These are phyloP conservation scores for Phytophthora multivora DNA, from an alignment of 352 stramenopile species.

Conservation along the genomic window DNA sequence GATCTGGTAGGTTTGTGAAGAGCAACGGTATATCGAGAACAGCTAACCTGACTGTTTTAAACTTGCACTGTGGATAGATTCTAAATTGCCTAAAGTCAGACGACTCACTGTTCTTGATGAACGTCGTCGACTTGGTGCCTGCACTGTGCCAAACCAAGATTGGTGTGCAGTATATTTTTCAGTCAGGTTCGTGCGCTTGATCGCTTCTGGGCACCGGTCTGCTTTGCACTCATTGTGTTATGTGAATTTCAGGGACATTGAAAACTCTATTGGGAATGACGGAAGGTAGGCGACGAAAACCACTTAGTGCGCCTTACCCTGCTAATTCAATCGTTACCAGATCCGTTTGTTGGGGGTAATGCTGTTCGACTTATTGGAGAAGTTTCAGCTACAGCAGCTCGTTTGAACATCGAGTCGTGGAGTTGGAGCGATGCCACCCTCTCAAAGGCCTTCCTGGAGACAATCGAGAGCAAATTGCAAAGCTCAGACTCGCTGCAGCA, in stretches of 20 bases:
- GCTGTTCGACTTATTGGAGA: constrained; percentile 78
- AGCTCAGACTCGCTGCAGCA: constrained; percentile 66
- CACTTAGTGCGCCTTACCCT: not conserved
- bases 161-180: constrained; percentile 76
- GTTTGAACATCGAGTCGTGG: constrained; percentile 70
- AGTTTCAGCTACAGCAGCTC: constrained; percentile 71
- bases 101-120: constrained; percentile 86
- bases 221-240: constrained; percentile 7
- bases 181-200: constrained; percentile 57
- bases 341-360: constrained; percentile 82
- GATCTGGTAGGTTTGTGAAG: constrained; percentile 39
- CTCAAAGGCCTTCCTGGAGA: constrained; percentile 79
- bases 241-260: constrained; percentile 49
- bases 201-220: not conserved
- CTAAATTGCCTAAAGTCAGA: constrained; percentile 73
- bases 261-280: constrained; percentile 67
- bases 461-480: constrained; percentile 73
- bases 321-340: constrained; percentile 31
- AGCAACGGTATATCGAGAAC: constrained; percentile 2
- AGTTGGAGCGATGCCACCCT: constrained; percentile 77
- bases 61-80: constrained; percentile 45
- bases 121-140: constrained; percentile 79
- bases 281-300: constrained; percentile 44
- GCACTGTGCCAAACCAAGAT: constrained; percentile 68
- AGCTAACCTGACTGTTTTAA: constrained; percentile 1